Evolutionary conservation across 345 rosid genomes (phyloP).

Genomic region (Camelina sativa): DNA sequence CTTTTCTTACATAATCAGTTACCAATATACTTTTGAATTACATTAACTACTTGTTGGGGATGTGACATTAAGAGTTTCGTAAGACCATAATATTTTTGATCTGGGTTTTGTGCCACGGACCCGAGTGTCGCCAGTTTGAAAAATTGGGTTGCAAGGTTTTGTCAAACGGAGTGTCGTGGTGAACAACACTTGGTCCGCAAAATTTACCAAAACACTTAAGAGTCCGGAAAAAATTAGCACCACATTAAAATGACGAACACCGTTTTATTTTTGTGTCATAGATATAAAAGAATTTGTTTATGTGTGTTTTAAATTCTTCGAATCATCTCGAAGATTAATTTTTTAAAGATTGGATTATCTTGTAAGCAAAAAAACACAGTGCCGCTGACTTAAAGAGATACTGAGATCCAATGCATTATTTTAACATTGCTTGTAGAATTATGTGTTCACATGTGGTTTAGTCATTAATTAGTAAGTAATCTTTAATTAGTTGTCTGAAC

Average conservation of each 20-base stretch:
- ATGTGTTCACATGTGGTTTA: conserved; percentile 34
- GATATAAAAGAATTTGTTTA: neutral
- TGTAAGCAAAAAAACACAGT: conserved; percentile 36
- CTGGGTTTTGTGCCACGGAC: neutral
- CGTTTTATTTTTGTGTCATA: neutral
- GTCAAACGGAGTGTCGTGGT: neutral
- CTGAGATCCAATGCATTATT: conserved; percentile 32
- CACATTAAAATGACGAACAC: neutral
- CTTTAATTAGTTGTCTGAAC: neutral
- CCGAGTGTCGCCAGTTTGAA: neutral
- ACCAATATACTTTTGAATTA: neutral
- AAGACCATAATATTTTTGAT: neutral
- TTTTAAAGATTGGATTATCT: conserved; percentile 36
- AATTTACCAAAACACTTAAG: neutral
- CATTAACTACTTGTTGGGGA: neutral
- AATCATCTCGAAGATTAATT: conserved; percentile 24
- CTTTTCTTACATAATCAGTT: neutral
- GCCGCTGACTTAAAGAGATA: conserved; percentile 35
- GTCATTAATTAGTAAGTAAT: neutral
- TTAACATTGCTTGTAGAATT: conserved; percentile 8
- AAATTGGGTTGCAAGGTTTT: too few species aligned
- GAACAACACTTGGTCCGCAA: neutral
- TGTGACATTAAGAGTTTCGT: neutral
- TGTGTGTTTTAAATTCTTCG: neutral
- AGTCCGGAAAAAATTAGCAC: neutral